Evolutionary conservation across 805 yeast species (phyloP), one percentile per base, ranked within the genome.

Genomic region (Lipomyces mesembrius): DNA sequence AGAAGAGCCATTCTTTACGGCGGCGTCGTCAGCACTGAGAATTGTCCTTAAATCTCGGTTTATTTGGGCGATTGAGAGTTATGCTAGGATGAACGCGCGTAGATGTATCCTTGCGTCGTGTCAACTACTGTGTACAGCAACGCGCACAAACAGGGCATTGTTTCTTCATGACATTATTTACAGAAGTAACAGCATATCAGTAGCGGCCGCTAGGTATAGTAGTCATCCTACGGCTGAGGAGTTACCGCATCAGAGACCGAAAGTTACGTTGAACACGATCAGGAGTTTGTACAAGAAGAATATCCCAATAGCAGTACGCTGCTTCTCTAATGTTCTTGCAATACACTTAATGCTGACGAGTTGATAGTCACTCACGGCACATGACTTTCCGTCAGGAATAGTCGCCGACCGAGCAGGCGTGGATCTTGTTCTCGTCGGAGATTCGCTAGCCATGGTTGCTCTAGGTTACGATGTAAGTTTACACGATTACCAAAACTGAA

Each of bases 371-470:
- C 79, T 92, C n/a, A 94, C 99, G 0, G 96, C 97, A 0, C 92
- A 94, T 76, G 98, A 94, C 75, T 89, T 82, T 74, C 86, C 93
- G 20, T 88, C 97, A 0, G 95, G 87, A 0, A 80, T 81, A 37
- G 80, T 89, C 73, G 96, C 92, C 0, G 87, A 88, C 29, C 77
- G 82, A 20, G 85, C 93, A 0, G 83, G 84, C 0, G 82, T 87
- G 1, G 98, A 94, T 72, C 82, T 88, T 65, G 81, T 88, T 6
- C 82, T 94, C 1, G 88, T 94, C 3, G 99, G 99, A 2, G 99
- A 94, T 77, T 93, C 98, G 0, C 79, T 95, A 32, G 92, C 97
- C 0, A 94, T 92, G 97, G 93, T 91, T 0, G 84, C 96, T 0
- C 82, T 91, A 69, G 99, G 99, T 0, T 88, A 89, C 74, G 82